These are phyloP conservation scores for Tylopilus sp. DNA, from an alignment of 1,284 basidiomycete genomes.

Conservation along the genomic window DNA sequence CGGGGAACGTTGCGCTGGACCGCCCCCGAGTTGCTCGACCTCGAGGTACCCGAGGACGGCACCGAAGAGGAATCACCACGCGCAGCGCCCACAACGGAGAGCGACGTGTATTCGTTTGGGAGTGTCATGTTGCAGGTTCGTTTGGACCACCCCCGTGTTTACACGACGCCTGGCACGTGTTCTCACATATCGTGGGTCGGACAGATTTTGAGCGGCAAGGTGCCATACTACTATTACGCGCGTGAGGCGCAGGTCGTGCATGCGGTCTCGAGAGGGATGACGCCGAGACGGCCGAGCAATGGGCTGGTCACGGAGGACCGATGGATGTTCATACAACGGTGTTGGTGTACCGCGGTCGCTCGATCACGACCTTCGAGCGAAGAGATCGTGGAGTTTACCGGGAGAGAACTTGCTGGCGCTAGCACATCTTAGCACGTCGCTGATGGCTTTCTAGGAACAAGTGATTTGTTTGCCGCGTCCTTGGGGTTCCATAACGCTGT, in stretches of 20 bases:
- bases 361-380: conserved; percentile 6
- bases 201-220: conserved; percentile 11
- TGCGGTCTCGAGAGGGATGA: conserved; percentile 14
- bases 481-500: not conserved
- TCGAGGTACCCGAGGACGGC: not conserved
- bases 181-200: not conserved
- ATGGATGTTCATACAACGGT: conserved; percentile 9
- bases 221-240: conserved; percentile 15
- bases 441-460: no score
- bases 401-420: not conserved
- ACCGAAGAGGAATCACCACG: not conserved
- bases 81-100: conserved; percentile 1
- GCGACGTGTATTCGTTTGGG: conserved; percentile 22
- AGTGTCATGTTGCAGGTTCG: conserved; percentile 21
- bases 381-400: conserved; percentile 4
- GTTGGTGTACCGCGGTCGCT: conserved; percentile 3
- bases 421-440: not conserved
- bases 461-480: not conserved
- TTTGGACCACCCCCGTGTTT: not conserved
- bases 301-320: conserved; percentile 4
- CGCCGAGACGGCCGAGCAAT: conserved; percentile 2
- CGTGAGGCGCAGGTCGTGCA: conserved; percentile 14
- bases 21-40: conserved; percentile 32
- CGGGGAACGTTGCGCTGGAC: conserved; percentile 33
- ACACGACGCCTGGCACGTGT: not conserved